Base-by-base conservation (phyloP, 2,329 filamentous ascomycete genomes). In the Coniochaeta prunicola region DNA sequence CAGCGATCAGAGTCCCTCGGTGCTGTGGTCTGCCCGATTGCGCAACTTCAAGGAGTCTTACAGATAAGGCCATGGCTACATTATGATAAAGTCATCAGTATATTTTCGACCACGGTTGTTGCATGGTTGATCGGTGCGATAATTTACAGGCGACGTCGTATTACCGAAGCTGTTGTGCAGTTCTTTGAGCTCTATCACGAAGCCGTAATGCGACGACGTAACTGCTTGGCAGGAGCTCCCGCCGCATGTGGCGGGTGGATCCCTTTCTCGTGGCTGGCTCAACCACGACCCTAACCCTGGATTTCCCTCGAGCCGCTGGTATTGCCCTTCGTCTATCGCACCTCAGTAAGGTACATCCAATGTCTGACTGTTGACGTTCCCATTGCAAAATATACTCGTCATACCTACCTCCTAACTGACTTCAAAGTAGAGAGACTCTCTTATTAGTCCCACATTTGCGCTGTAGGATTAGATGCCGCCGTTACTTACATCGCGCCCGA, bases 41-140 rank as follows among this genome's bases (percentile, higher is more conserved):
- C 36, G 36, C 4, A 15, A 38, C 7, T 6, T 33, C 31, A 50
- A 17, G 48, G 17, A 26, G 26, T 34, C 53, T 17, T 55, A 55
- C 53, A 34, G 30, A 55, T 55, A 55, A 17, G 21, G 53, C 53
- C 53, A 55, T 55, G 21, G 24, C 45, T 50, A 50, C 45, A 50
- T 50, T 50, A n/a, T 45, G n/a, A 45, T 45, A 24, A 45, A 3
- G 24, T 50, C 26, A 13, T 50, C 45, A 50, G n/a, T 2, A 50
- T 28, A 9, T 17, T 13, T 30, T 45, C 4, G 40, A 9, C n/a
- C 40, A 24, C 21, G 12, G 40, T 19, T 21, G 19, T 45, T 24
- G 40, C 40, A 45, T 45, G 17, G 40, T 24, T 4, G 10, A 17
- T 30, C 5, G 45, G 12, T 19, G 24, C 10, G 7, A n/a, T 13